Evolutionary conservation across 306 rosid genomes (phyloP).

Genomic region (Cajanus cajan): DNA sequence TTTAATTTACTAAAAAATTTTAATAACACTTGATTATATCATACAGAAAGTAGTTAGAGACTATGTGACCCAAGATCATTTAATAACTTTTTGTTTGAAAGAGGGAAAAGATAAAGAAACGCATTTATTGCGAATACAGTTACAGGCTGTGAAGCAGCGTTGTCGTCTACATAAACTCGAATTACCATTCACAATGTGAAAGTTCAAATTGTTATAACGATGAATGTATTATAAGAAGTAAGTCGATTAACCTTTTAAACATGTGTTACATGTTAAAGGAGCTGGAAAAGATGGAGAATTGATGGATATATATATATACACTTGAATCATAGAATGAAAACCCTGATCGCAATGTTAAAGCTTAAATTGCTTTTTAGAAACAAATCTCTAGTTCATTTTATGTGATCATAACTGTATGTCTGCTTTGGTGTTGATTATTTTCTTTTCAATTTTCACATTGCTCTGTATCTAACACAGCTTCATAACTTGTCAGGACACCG

Average conservation of each 20-base stretch:
- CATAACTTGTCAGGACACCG: constrained; percentile 54
- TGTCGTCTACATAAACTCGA: background rate
- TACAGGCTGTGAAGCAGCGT: background rate
- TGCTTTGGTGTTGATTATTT: background rate
- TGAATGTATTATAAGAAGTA: background rate
- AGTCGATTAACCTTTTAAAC: background rate
- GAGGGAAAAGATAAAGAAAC: background rate
- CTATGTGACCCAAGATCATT: too few relatives aligned
- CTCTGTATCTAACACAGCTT: constrained; percentile 12
- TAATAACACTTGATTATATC: too few relatives aligned
- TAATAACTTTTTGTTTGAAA: too few relatives aligned
- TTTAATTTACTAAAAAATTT: too few relatives aligned
- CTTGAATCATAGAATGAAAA: background rate
- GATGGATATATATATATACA: background rate
- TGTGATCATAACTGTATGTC: background rate
- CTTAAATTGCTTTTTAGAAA: background rate
- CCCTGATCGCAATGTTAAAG: background rate
- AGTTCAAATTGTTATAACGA: background rate
- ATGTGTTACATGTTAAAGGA: background rate
- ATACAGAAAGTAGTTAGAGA: too few relatives aligned
- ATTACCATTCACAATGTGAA: background rate
- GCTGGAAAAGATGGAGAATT: background rate
- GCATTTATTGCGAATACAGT: background rate
- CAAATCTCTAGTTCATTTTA: background rate
- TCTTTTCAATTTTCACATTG: background rate